Evolutionary conservation across 805 yeast genomes (phyloP).

Genomic region (Kurtzmaniella cleridarum): DNA sequence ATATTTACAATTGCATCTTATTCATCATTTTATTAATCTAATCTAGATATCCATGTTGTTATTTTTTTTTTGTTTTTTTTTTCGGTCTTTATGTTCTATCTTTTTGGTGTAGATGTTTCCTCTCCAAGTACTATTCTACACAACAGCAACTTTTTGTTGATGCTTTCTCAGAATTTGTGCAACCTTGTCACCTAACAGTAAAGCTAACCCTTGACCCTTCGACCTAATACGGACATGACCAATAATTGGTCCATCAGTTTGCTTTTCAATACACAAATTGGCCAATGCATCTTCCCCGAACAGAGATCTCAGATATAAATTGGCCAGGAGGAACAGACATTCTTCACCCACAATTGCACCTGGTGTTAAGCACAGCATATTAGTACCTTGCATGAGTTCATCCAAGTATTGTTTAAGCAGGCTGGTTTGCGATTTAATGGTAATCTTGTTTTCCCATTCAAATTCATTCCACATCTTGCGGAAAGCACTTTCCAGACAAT

Average conservation of each 20-base stretch:
- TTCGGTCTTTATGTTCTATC: too few species aligned
- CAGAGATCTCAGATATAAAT: slow-evolving; percentile 83
- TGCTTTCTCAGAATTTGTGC: slow-evolving; percentile 66
- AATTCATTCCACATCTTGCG: slow-evolving; percentile 98
- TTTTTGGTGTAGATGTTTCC: too few species aligned
- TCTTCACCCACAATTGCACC: slow-evolving; percentile 87
- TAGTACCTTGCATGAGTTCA: slow-evolving; percentile 72
- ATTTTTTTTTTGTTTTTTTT: too few species aligned
- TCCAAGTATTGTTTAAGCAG: slow-evolving; percentile 75
- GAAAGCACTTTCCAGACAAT: slow-evolving; percentile 82
- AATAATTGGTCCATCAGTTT: slow-evolving; percentile 64
- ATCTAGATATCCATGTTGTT: too few species aligned
- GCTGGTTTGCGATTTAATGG: slow-evolving; percentile 64
- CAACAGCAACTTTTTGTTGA: slow-evolving; percentile 15
- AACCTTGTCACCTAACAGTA: slow-evolving; percentile 90
- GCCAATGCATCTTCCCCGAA: slow-evolving; percentile 98
- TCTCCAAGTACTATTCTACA: not conserved
- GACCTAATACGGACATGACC: slow-evolving; percentile 97
- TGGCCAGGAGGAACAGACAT: slow-evolving; percentile 90
- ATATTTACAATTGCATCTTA: too few species aligned
- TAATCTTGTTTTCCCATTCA: slow-evolving; percentile 98
- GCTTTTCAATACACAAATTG: slow-evolving; percentile 86
- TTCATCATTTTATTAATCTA: too few species aligned
- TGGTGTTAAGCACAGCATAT: slow-evolving; percentile 91
- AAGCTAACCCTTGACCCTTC: slow-evolving; percentile 95